Evolutionary conservation across 2,329 filamentous ascomycete genomes (phyloP).

Genomic region (Hyphodiscus sp.): DNA sequence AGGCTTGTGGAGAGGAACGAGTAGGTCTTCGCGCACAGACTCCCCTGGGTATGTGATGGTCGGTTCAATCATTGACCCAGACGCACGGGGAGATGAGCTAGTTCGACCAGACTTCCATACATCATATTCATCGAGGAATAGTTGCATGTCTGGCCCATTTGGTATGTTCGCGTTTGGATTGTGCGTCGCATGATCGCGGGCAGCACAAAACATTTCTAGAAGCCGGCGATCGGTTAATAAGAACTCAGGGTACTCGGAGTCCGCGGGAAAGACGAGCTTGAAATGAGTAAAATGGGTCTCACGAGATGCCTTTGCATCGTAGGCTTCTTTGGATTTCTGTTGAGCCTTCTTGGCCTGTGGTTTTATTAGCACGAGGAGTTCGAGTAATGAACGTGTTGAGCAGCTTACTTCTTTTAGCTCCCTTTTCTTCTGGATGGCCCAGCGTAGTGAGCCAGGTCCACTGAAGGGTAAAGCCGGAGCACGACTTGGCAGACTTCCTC

Average conservation of each 20-base stretch:
- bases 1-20: neutral
- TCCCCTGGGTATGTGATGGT: too few species aligned
- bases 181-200: conserved; percentile 1
- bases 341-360: neutral
- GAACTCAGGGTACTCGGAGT: neutral
- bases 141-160: neutral
- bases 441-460: neutral
- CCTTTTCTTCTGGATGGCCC: neutral
- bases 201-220: conserved; percentile 5
- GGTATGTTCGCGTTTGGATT: conserved; percentile 4
- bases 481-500: neutral
- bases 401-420: neutral
- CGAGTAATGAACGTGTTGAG: neutral
- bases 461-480: neutral
- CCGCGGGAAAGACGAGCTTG: neutral
- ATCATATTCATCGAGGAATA: neutral
- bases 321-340: neutral
- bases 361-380: neutral
- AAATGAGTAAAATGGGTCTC: neutral
- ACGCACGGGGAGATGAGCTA: neutral
- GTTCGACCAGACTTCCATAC: neutral
- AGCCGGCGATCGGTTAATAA: conserved; percentile 9
- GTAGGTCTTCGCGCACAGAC: neutral
- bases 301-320: neutral
- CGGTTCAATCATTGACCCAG: neutral